phyloP scores from a whole-genome alignment of 139 green algal species.

The Chlamydomonas sp. region DNA sequence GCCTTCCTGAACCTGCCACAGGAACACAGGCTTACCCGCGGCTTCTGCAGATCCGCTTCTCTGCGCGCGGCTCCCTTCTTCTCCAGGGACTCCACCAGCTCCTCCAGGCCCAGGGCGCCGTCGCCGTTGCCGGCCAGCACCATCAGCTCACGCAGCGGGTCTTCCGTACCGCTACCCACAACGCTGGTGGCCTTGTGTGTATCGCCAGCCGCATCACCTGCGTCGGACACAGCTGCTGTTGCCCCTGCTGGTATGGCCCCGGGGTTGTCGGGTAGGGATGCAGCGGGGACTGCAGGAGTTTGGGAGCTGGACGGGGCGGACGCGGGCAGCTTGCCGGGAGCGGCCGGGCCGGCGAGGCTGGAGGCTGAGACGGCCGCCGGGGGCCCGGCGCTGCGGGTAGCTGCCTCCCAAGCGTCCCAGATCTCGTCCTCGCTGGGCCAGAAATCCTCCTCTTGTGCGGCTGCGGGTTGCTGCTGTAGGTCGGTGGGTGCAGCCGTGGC shows the following conservation, averaged over 20 bases:
- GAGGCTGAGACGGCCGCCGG: not conserved
- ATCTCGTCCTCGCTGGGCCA: slow-evolving; percentile 24
- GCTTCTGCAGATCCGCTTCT: not conserved
- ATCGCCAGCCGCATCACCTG: not conserved
- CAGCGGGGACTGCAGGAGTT: too few species aligned
- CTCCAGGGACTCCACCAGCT: slow-evolving; percentile 14
- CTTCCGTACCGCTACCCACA: not conserved
- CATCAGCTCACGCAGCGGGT: slow-evolving; percentile 1
- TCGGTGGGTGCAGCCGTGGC: not conserved
- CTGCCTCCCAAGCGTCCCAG: slow-evolving; percentile 28
- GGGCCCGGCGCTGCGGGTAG: not conserved
- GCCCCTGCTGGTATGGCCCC: not conserved
- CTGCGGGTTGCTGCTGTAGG: not conserved
- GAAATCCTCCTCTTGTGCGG: not conserved
- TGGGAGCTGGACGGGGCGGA: not conserved
- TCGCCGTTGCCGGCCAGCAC: not conserved
- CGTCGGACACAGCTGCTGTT: not conserved
- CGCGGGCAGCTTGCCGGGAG: not conserved
- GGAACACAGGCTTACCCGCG: not conserved
- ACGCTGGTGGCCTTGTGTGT: not conserved
- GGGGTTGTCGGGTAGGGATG: too few species aligned
- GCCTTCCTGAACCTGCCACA: not conserved
- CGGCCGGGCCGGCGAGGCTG: not conserved
- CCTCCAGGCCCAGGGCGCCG: slow-evolving; percentile 17
- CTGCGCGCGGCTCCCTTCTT: not conserved